Percentiles rank a stretch among this genome's conserved stretches.
Conservation (phyloP, 345 rosid genomes). For the Gossypium raimondii region DNA sequence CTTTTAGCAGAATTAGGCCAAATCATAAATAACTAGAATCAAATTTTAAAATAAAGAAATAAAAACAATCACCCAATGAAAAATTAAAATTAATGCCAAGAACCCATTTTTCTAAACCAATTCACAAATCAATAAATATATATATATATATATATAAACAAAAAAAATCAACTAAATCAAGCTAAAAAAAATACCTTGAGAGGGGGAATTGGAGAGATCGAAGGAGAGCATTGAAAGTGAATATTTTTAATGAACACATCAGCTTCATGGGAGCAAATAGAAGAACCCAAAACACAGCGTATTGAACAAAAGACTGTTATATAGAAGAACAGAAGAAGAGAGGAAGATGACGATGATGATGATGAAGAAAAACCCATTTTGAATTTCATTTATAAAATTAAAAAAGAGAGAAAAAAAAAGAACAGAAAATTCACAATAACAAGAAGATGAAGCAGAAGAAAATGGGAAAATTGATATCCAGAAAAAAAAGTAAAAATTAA, state of each 20-base stretch:
- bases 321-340: conserved; percentile 28
- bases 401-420: not conserved
- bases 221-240: conserved; percentile 49
- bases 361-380: conserved; percentile 29
- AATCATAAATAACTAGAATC: conserved; percentile 11
- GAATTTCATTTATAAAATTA: not conserved
- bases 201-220: conserved; percentile 54
- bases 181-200: conserved; percentile 41
- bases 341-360: not conserved
- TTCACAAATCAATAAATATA: too few species aligned
- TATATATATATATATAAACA: not conserved
- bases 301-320: conserved; percentile 27
- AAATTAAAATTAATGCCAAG: conserved; percentile 3
- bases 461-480: conserved; percentile 18
- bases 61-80: not conserved
- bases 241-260: conserved; percentile 39
- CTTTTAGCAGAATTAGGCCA: not conserved
- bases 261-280: conserved; percentile 42
- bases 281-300: conserved; percentile 32
- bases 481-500: not conserved
- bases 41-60: not conserved
- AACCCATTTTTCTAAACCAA: conserved; percentile 3
- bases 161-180: not conserved
- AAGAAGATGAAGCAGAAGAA: not conserved
- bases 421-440: not conserved